Evolutionary conservation across 1,139 yeast species (phyloP).

Genomic region (Zygosaccharomyces sapae): DNA sequence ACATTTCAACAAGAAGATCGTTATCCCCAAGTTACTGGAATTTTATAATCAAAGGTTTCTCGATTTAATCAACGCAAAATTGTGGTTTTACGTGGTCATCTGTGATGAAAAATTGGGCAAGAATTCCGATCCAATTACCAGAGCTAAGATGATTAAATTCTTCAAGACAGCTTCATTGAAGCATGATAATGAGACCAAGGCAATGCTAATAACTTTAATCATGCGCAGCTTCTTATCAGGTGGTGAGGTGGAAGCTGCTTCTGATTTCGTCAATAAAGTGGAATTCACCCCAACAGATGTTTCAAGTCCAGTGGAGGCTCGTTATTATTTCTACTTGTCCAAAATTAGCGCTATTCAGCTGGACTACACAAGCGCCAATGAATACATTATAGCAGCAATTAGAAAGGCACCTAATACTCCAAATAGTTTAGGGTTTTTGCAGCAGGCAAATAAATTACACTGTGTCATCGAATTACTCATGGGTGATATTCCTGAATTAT

Average conservation of each 20-base stretch:
- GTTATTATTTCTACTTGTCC: constrained; percentile 87
- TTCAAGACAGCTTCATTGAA: constrained; percentile 87
- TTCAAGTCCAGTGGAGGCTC: constrained; percentile 83
- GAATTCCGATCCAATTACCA: constrained; percentile 48
- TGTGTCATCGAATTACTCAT: constrained; percentile 86
- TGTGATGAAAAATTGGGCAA: constrained; percentile 60
- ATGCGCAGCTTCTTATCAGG: constrained; percentile 73
- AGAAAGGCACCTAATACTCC: constrained; percentile 96
- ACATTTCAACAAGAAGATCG: constrained; percentile 44
- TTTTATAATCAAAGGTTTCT: constrained; percentile 74
- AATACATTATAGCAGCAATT: constrained; percentile 84
- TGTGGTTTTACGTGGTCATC: constrained; percentile 88
- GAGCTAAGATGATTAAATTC: constrained; percentile 66
- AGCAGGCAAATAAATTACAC: constrained; percentile 83
- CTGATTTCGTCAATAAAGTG: constrained; percentile 82
- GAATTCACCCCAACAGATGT: constrained; percentile 56
- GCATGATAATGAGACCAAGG: constrained; percentile 89
- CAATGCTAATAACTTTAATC: constrained; percentile 76
- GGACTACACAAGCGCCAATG: constrained; percentile 87
- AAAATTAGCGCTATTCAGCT: constrained; percentile 87
- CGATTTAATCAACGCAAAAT: constrained; percentile 82
- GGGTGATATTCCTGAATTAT: constrained; percentile 96
- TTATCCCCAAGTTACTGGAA: constrained; percentile 54
- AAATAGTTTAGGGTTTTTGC: constrained; percentile 81
- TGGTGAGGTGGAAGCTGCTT: constrained; percentile 84